Conservation (phyloP, 257 asterid species). For the Lantana camara region DNA sequence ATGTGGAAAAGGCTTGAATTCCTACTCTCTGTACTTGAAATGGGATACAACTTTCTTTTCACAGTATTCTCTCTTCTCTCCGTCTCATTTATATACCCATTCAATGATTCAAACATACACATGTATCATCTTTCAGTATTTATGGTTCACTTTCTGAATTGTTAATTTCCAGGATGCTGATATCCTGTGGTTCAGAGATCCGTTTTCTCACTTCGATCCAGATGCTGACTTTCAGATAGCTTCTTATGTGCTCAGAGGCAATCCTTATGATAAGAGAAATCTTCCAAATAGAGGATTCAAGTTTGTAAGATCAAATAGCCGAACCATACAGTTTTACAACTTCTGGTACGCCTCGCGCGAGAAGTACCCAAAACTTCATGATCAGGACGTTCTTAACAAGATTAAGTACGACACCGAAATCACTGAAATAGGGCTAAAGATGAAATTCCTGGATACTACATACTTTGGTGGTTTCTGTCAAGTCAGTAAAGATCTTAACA, state of each 20-base stretch:
- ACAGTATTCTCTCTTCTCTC: constrained; percentile 51
- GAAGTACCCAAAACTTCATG: constrained; percentile 60
- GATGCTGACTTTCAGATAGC: constrained; percentile 73
- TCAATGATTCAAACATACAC: not conserved
- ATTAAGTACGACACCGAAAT: constrained; percentile 64
- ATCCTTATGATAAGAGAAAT: constrained; percentile 44
- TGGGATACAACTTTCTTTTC: too few species aligned
- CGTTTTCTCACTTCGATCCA: constrained; percentile 55
- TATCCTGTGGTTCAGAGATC: constrained; percentile 74
- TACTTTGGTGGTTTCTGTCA: too few species aligned
- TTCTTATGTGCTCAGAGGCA: constrained; percentile 67
- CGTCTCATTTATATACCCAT: constrained; percentile 9
- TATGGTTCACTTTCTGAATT: constrained; percentile 4
- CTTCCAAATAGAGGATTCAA: constrained; percentile 73
- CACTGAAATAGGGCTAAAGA: too few species aligned
- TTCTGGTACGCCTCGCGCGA: constrained; percentile 64
- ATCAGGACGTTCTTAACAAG: constrained; percentile 71
- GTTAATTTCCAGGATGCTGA: constrained; percentile 71
- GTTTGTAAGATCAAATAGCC: constrained; percentile 58
- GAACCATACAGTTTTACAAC: constrained; percentile 69
- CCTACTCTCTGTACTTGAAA: constrained; percentile 61
- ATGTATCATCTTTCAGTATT: too few species aligned
- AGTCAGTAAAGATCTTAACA: too few species aligned
- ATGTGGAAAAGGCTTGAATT: constrained; percentile 79
- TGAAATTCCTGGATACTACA: too few species aligned